Evolutionary conservation across 2,329 filamentous ascomycete genomes (phyloP).

Genomic region (Penicillium capsulatum): DNA sequence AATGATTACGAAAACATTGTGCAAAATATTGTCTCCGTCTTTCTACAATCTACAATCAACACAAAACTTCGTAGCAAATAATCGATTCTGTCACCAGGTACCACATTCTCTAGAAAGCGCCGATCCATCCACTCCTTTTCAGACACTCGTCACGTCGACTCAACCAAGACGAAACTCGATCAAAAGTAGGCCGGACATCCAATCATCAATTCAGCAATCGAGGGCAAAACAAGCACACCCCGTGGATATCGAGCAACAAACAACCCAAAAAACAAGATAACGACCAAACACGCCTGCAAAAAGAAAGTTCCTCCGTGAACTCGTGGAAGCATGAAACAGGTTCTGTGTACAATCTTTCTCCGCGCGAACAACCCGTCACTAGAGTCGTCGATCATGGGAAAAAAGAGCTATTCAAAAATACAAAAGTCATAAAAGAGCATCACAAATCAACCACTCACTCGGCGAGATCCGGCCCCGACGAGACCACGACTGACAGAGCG

Average conservation of each 20-base stretch:
- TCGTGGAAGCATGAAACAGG: too few species aligned
- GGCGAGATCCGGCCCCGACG: slow-evolving; percentile 11
- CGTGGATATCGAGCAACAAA: slow-evolving; percentile 13
- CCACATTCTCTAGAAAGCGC: slow-evolving; percentile 9
- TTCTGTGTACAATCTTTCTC: slow-evolving; percentile 12
- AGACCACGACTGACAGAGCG: slow-evolving; percentile 24
- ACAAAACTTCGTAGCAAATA: too few species aligned
- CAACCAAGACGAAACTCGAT: not conserved
- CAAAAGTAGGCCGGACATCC: not conserved
- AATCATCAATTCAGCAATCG: not conserved
- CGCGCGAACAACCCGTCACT: not conserved
- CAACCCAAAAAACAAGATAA: slow-evolving; percentile 4
- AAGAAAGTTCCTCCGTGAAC: too few species aligned
- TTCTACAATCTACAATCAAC: too few species aligned
- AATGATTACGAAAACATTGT: slow-evolving; percentile 14
- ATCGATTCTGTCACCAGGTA: too few species aligned
- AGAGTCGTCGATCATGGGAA: slow-evolving; percentile 4
- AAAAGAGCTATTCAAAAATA: slow-evolving; percentile 8
- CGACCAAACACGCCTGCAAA: slow-evolving; percentile 1
- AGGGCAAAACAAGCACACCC: slow-evolving; percentile 1
- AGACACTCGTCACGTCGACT: not conserved
- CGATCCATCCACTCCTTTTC: slow-evolving; percentile 2
- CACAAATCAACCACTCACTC: slow-evolving; percentile 15
- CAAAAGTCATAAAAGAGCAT: slow-evolving; percentile 9
- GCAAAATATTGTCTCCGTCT: too few species aligned